These are phyloP conservation scores for Cladochytrium replicatum DNA, from an alignment of 192 early-diverging fungal species.

Conservation along the genomic window DNA sequence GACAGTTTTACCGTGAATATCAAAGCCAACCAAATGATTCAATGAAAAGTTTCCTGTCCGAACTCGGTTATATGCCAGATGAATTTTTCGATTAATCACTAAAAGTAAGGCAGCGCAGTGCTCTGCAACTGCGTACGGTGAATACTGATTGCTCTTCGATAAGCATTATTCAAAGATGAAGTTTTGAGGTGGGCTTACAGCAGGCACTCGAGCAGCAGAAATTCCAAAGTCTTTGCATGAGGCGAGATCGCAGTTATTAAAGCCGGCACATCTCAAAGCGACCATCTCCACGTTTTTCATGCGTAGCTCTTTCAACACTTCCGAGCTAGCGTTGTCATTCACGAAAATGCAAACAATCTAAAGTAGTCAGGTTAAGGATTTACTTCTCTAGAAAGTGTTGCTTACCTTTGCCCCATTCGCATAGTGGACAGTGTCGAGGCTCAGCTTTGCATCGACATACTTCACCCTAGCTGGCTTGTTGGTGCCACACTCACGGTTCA, in stretches of 20 bases:
- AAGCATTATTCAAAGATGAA: neutral
- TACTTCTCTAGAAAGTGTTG: neutral
- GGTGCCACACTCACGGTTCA: neutral
- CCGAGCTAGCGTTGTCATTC: neutral
- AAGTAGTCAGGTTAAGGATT: no score
- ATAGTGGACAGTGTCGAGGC: neutral
- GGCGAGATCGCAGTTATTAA: neutral
- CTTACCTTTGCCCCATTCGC: neutral
- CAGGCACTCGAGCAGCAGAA: neutral
- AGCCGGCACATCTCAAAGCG: neutral
- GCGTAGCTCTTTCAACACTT: neutral
- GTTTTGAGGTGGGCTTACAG: neutral
- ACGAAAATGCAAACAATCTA: conserved; percentile 1
- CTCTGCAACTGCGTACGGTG: neutral
- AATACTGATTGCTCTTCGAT: neutral
- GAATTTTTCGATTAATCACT: neutral
- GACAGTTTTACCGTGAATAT: conserved; percentile 5
- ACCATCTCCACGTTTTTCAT: neutral
- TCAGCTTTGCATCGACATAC: neutral
- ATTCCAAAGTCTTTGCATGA: neutral
- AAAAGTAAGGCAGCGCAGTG: neutral
- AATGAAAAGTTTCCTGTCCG: neutral
- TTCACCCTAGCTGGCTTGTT: neutral
- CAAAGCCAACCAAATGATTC: neutral
- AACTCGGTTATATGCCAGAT: neutral